Conservation (phyloP, 352 stramenopile species). For the Phytophthora constricta region DNA sequence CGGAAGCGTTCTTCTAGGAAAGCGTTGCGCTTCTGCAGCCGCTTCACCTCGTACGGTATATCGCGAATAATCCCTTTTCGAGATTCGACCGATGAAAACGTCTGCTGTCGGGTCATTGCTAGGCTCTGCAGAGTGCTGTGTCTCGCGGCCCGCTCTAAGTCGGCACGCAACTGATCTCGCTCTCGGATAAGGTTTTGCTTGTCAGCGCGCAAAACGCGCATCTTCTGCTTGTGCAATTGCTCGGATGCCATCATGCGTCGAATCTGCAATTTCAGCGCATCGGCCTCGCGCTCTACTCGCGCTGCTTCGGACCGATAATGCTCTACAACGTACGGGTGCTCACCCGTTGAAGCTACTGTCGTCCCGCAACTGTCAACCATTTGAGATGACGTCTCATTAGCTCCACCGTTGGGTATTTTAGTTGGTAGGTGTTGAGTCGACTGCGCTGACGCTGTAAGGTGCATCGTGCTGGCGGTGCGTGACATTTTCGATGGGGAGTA, state of each 20-base stretch:
- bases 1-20: constrained; percentile 74
- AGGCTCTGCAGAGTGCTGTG: constrained; percentile 32
- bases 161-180: constrained; percentile 49
- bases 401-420: constrained; percentile 4
- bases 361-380: neutral
- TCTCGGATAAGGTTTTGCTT: constrained; percentile 54
- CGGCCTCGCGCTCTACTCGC: constrained; percentile 59
- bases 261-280: constrained; percentile 72
- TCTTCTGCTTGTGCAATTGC: constrained; percentile 79
- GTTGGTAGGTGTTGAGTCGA: neutral
- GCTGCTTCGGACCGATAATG: constrained; percentile 66
- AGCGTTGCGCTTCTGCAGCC: constrained; percentile 59
- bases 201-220: constrained; percentile 53
- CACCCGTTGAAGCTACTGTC: constrained; percentile 37
- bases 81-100: neutral
- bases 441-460: constrained; percentile 21
- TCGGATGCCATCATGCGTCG: constrained; percentile 84
- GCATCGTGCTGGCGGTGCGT: constrained; percentile 19
- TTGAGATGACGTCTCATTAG: neutral
- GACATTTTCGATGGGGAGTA: constrained; percentile 31
- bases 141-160: constrained; percentile 50
- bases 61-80: constrained; percentile 13
- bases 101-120: constrained; percentile 23
- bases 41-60: constrained; percentile 51
- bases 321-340: constrained; percentile 74